phyloP scores from a whole-genome alignment of 192 early-diverging fungal species.

The Backusella psychrophila region DNA sequence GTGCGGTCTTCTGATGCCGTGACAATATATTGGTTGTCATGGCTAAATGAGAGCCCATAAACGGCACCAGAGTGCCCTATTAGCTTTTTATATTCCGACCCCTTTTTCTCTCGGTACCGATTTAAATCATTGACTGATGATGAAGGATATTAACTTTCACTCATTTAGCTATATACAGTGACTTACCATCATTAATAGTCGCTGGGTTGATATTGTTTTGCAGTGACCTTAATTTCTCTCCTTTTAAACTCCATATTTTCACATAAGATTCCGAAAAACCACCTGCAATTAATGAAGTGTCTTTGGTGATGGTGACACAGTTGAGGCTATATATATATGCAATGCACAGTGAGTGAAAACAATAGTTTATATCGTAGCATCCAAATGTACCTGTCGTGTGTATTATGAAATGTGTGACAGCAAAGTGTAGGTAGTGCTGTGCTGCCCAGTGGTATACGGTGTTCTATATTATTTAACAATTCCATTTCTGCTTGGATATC shows the following conservation, averaged over 20 bases:
- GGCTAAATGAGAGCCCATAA: conserved; percentile 83
- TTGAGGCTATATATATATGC: conserved; percentile 56
- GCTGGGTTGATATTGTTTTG: conserved; percentile 58
- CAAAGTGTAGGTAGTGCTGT: conserved; percentile 83
- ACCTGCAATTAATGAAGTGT: conserved; percentile 76
- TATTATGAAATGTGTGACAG: conserved; percentile 96
- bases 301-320: conserved; percentile 81
- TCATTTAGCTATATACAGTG: background rate
- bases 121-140: conserved; percentile 54
- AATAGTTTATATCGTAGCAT: background rate
- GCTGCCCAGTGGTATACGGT: conserved; percentile 66
- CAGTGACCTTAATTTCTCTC: conserved; percentile 67
- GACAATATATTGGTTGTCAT: conserved; percentile 82
- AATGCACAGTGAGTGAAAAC: background rate
- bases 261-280: conserved; percentile 96
- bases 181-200: conserved; percentile 45
- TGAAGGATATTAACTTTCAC: background rate
- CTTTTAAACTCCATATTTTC: conserved; percentile 88
- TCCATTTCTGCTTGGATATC: conserved; percentile 83
- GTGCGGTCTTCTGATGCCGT: conserved; percentile 92
- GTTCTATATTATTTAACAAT: conserved; percentile 70
- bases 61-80: conserved; percentile 93
- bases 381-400: conserved; percentile 55
- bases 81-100: conserved; percentile 59
- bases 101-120: conserved; percentile 53